Base-by-base conservation (phyloP, 2,329 filamentous ascomycete genomes). In the Ceratocystis lukuohia region DNA sequence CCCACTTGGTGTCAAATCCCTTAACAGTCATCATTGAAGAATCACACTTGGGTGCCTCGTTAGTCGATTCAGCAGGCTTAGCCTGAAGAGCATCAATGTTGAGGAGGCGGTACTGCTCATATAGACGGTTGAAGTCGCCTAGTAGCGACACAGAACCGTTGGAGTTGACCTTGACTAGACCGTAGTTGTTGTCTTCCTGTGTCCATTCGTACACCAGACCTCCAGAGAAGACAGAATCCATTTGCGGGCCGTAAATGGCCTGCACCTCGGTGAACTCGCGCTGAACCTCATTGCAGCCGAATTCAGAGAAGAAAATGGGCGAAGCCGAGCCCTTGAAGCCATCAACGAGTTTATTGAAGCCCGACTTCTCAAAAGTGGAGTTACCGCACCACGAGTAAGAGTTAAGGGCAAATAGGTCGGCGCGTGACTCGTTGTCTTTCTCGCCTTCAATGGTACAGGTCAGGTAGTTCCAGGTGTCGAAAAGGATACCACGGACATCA, bases 171-270 rank as follows among this genome's bases (percentile, higher is more conserved):
- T 82, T 72, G 69, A 89, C 86, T 6, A 92, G 80, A 64, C 85
- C 85, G 68, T 80, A 87, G 73, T 84, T 77, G 74, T 87, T 86
- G 53, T 77, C 75, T 73, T 92, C 89, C 75, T 91, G 81, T 0
- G 84, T 85, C 75, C 84, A 93, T 76, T 94, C 88, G 78, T 93
- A 94, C 59, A 93, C 88, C 59, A 94, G 80, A 69, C 88, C 89
- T 69, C 89, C 89, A 65, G 85, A 87, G 72, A 93, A 85, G 66
- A 84, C 78, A 20, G 79, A 74, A 12, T 76, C 86, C 87, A 93
- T 91, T 69, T 89, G 71, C 48, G 79, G 72, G 66, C 88, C 82
- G 75, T 93, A 93, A 70, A 94, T 84, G 69, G 85, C 79, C 66
- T 78, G 80, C 12, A 91, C 86, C 76, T 94, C 89, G 70, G 88